Conservation (phyloP, 2,329 filamentous ascomycete genomes). For the Pyrenochaeta sp. region DNA sequence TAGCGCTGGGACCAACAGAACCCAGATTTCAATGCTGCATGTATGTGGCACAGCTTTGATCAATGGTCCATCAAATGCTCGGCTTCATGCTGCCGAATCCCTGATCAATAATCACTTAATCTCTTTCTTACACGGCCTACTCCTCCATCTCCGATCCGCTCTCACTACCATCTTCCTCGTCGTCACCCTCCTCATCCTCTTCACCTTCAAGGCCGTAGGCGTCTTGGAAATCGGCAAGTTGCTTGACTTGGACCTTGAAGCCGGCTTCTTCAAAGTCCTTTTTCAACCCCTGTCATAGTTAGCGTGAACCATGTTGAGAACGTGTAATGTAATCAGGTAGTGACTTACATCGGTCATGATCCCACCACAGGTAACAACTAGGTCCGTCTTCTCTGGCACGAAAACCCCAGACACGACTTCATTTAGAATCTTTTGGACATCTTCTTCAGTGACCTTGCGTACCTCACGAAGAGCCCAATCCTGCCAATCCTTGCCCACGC, state of each 20-base stretch:
- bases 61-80: no score
- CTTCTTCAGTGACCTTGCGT: constrained; percentile 75
- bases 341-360: constrained; percentile 81
- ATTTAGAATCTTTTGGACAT: constrained; percentile 77
- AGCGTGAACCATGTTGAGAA: constrained; percentile 10
- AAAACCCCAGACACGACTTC: constrained; percentile 84
- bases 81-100: no score
- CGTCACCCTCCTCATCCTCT: constrained; percentile 67
- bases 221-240: constrained; percentile 83
- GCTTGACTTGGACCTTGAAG: constrained; percentile 78
- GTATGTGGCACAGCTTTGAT: no score
- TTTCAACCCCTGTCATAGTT: constrained; percentile 70
- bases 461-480: constrained; percentile 80
- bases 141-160: constrained; percentile 40
- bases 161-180: constrained; percentile 60
- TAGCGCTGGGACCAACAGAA: no score
- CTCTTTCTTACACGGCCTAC: constrained; percentile 6
- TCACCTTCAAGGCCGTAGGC: constrained; percentile 81
- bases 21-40: no score
- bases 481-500: constrained; percentile 79
- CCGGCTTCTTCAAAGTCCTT: constrained; percentile 77
- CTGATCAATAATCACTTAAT: no score
- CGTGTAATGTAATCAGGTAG: constrained; percentile 2
- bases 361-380: constrained; percentile 87
- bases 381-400: constrained; percentile 78